Percentiles rank a stretch among this genome's conserved stretches.
phyloP scores from a whole-genome alignment of 2,329 filamentous ascomycete species.

The Sclerotinia trifoliorum region DNA sequence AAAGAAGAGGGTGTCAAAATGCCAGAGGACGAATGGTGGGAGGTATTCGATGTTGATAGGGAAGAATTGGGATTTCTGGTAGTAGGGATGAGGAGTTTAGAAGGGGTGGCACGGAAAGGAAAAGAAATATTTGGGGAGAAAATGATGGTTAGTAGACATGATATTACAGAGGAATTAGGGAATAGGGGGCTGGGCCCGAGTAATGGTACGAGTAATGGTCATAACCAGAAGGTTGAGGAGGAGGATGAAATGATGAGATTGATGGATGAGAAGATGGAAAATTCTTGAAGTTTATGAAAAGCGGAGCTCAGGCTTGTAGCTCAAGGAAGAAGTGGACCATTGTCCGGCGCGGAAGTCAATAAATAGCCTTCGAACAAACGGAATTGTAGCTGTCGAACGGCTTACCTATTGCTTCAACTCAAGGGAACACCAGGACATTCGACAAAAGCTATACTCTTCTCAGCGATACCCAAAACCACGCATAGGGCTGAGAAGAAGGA shows the following conservation, averaged over 20 bases:
- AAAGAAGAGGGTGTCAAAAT: conserved; percentile 73
- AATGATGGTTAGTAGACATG: conserved; percentile 31
- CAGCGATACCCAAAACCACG: neutral
- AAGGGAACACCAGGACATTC: neutral
- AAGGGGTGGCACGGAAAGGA: conserved; percentile 49
- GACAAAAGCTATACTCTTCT: neutral
- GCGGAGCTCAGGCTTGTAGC: neutral
- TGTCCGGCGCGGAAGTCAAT: neutral
- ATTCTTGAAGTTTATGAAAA: neutral
- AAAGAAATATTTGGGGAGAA: conserved; percentile 31
- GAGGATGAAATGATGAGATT: conserved; percentile 26
- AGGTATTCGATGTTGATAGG: conserved; percentile 92
- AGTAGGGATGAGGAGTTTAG: conserved; percentile 77
- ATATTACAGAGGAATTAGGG: conserved; percentile 29
- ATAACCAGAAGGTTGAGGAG: neutral
- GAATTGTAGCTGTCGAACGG: neutral
- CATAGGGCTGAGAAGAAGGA: neutral
- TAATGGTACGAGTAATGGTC: neutral
- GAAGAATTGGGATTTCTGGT: conserved; percentile 94
- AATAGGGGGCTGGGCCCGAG: neutral
- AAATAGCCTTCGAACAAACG: neutral
- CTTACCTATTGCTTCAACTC: neutral
- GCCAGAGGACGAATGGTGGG: conserved; percentile 90
- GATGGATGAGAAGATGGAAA: conserved; percentile 35
- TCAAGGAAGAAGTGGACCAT: neutral